A percentile compares a stretch with the other conserved stretches of the same genome.
Evolutionary conservation across 2,329 filamentous ascomycete species (phyloP).

Genomic region (Cladophialophora immunda): DNA sequence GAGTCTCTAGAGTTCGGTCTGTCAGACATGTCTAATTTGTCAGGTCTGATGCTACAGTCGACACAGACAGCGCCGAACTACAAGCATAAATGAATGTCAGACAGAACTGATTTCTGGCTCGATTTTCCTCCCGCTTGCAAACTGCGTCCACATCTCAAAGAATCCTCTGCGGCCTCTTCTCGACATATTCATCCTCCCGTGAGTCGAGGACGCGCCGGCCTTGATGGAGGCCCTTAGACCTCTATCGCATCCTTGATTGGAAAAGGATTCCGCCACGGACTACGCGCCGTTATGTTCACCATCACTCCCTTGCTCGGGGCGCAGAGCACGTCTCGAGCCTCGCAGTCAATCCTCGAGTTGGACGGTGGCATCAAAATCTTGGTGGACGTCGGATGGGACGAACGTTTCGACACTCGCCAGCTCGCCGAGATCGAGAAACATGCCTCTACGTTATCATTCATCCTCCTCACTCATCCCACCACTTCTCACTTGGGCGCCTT

Average conservation of each 20-base stretch:
- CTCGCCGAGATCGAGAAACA: conserved; percentile 91
- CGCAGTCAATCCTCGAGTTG: conserved; percentile 94
- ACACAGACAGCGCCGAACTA: not conserved
- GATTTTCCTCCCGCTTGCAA: not conserved
- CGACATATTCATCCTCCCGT: not conserved
- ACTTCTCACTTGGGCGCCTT: conserved; percentile 90
- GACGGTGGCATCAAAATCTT: conserved; percentile 96
- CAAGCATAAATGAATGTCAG: not conserved
- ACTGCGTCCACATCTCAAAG: not conserved
- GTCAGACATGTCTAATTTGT: not conserved
- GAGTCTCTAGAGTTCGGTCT: too few relatives aligned
- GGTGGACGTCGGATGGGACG: conserved; percentile 95
- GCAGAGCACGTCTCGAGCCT: conserved; percentile 78
- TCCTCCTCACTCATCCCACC: conserved; percentile 94
- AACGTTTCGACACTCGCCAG: conserved; percentile 82
- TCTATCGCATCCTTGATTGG: not conserved
- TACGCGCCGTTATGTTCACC: conserved; percentile 77
- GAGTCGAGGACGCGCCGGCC: conserved; percentile 8
- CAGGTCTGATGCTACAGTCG: not conserved
- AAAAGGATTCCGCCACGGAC: not conserved
- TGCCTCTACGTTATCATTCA: conserved; percentile 87
- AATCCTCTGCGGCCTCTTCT: not conserved
- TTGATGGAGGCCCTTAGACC: conserved; percentile 14
- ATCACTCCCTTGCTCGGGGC: conserved; percentile 93
- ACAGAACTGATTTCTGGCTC: not conserved